Conservation (phyloP, 305 asterid genomes). For the Nicotiana rustica region DNA sequence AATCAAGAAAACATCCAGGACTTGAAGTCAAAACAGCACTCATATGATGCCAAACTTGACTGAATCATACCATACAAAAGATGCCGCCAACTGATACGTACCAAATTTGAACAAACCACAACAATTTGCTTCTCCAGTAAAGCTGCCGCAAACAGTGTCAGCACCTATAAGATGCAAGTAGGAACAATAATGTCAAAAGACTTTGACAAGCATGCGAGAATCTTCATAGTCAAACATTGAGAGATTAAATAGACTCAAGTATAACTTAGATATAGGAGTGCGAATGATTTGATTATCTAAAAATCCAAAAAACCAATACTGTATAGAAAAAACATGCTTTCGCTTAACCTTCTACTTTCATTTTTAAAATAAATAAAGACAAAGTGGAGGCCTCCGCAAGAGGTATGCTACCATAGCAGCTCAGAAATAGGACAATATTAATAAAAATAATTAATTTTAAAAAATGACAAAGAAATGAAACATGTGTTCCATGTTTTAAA, state of each 20-base stretch:
- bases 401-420: neutral
- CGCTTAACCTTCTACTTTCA: neutral
- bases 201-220: conserved; percentile 11
- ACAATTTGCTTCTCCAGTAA: conserved; percentile 95
- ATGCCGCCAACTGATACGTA: conserved; percentile 41
- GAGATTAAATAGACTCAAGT: neutral
- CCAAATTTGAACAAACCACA: conserved; percentile 90
- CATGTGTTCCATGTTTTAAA: neutral
- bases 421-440: conserved; percentile 18
- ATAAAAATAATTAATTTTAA: conserved; percentile 18
- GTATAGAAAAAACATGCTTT: neutral
- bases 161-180: conserved; percentile 62
- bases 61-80: conserved; percentile 2
- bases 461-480: conserved; percentile 13
- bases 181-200: conserved; percentile 21
- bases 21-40: neutral
- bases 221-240: conserved; percentile 14
- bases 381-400: conserved; percentile 10
- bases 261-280: conserved; percentile 12
- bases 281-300: neutral
- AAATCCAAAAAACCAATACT: neutral
- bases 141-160: conserved; percentile 86
- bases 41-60: conserved; percentile 12
- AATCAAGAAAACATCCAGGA: conserved; percentile 35
- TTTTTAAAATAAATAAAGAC: neutral